Percentiles rank a stretch among this genome's conserved stretches.
Conservation (phyloP, 202 grass and related monocot genomes). For the Zoysia matrella region DNA sequence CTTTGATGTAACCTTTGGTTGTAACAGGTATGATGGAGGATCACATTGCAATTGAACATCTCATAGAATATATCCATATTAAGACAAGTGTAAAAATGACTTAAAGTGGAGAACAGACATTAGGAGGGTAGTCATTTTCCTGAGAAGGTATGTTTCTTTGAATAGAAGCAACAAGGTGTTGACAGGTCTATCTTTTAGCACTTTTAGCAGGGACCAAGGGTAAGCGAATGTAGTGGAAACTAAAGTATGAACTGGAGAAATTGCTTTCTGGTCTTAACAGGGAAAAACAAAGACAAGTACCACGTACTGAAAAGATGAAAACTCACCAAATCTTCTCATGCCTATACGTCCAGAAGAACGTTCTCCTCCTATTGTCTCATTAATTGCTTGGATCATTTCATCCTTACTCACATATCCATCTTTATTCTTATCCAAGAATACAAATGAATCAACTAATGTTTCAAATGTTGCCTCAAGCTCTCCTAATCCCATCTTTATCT, state of each 20-base stretch:
- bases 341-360: constrained; percentile 93
- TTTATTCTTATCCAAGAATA: constrained; percentile 95
- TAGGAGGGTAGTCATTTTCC: constrained; percentile 12
- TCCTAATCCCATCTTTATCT: constrained; percentile 75
- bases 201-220: constrained; percentile 2
- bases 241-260: background rate
- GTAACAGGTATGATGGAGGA: background rate
- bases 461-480: constrained; percentile 82
- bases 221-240: constrained; percentile 1
- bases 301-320: constrained; percentile 7
- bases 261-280: background rate
- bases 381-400: constrained; percentile 94
- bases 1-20: background rate
- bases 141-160: constrained; percentile 10
- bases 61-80: background rate
- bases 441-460: constrained; percentile 93
- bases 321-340: constrained; percentile 97
- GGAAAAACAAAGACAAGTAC: background rate
- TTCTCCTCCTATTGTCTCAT: constrained; percentile 84
- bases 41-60: background rate
- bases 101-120: background rate
- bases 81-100: background rate
- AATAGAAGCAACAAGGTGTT: background rate
- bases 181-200: background rate
- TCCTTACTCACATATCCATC: constrained; percentile 96